Percentiles rank a stretch among this genome's conserved stretches.
Conservation (phyloP, 768 basidiomycete genomes). For the Sarcodon aspratus region DNA sequence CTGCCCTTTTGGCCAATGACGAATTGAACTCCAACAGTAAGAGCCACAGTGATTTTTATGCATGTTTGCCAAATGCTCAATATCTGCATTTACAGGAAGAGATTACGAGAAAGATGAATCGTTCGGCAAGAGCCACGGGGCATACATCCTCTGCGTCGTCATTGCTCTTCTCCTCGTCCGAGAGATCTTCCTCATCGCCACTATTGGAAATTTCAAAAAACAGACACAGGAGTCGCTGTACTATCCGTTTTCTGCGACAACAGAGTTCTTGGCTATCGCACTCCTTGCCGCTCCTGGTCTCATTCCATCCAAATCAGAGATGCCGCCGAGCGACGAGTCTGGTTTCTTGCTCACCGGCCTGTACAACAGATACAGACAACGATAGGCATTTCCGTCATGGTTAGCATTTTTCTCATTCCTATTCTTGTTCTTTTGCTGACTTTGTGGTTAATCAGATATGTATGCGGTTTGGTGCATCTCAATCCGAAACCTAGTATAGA, state of each 20-base stretch:
- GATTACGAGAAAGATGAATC: not conserved
- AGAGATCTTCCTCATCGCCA: conserved; percentile 20
- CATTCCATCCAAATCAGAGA: not conserved
- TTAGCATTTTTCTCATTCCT: too few species aligned
- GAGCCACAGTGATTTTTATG: too few species aligned
- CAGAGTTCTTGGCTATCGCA: conserved; percentile 18
- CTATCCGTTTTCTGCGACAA: conserved; percentile 20
- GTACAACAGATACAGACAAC: too few species aligned
- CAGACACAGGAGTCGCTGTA: conserved; percentile 19
- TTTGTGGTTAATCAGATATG: too few species aligned
- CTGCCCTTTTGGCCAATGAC: conserved; percentile 9
- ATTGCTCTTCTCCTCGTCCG: conserved; percentile 15
- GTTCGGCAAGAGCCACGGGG: conserved; percentile 10
- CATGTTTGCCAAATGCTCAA: too few species aligned
- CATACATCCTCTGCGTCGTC: conserved; percentile 14
- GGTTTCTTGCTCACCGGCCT: too few species aligned
- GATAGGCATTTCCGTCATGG: too few species aligned
- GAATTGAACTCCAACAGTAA: not conserved
- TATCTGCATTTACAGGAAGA: too few species aligned
- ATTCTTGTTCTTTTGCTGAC: too few species aligned
- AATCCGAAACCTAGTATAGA: too few species aligned
- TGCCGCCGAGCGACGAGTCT: conserved; percentile 1
- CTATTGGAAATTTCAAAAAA: conserved; percentile 1
- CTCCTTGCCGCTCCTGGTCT: not conserved
- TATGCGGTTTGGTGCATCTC: too few species aligned